Base-by-base conservation (phyloP, 345 rosid species). In the Noccaea caerulescens region DNA sequence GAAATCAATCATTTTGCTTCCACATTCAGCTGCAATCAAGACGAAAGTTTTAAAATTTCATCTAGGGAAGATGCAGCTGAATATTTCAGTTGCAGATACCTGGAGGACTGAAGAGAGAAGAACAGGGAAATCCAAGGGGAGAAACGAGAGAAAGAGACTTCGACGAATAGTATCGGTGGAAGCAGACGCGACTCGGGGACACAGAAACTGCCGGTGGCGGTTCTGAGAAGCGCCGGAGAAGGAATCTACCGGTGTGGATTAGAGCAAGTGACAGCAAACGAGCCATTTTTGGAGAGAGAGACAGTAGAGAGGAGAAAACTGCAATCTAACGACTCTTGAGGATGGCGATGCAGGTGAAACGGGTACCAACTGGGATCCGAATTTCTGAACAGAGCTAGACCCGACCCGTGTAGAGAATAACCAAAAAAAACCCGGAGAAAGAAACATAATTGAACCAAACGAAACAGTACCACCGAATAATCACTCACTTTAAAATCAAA, bases 81-180 rank as follows among this genome's bases (percentile, higher is more conserved):
- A 4, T 41, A 30, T 3, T 2, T 52, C 13, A 49, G 4, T 13
- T 36, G 14, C 0, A 52, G 41, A n/a, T 60, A 75, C 74, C 78
- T 75, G 12, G 5, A 52, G 37, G 20, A 8, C 3, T 37, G 23
- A 36, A 36, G 10, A 45, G 4, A 61, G 47, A 66, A 33, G 68
- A 66, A 42, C 6, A 43, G 0, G 23, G 14, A 1, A 38, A 58
- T 12, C 46, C 23, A 58, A 50, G 58, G 25, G 51, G 58, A 54
- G 79, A 61, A 30, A 68, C 38, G 14, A 45, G 39, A 0, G 69
- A 61, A 8, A 34, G 7, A 8, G 73, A 45, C 16, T 61, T 61
- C 2, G 69, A 44, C 18, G 79, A 75, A 46, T 59, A 68, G 69
- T 61, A 45, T 36, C 64, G 69, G 13, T 61, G 63, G n/a, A 75